These are phyloP conservation scores for Fomitopsis schrenkii DNA, from an alignment of 1,284 basidiomycete genomes.

Conservation along the genomic window DNA sequence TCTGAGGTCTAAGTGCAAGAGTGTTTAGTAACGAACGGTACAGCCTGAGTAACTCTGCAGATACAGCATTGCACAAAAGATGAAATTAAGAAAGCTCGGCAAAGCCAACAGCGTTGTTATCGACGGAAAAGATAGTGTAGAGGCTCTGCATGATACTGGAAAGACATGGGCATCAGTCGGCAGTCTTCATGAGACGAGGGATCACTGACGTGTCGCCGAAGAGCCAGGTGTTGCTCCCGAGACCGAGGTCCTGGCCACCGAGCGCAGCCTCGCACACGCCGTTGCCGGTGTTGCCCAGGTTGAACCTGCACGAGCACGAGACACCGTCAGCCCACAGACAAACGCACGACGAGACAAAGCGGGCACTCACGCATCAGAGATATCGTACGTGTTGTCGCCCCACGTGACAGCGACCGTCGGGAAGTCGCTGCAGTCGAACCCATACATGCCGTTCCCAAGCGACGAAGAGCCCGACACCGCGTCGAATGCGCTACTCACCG, in stretches of 20 bases:
- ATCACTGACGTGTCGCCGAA: conserved; percentile 23
- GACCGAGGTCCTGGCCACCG: conserved; percentile 18
- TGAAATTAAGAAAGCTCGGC: neutral
- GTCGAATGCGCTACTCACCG: conserved; percentile 39
- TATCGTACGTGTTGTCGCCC: conserved; percentile 33
- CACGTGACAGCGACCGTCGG: conserved; percentile 36
- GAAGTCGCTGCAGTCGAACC: conserved; percentile 35
- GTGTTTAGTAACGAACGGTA: neutral
- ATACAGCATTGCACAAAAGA: neutral
- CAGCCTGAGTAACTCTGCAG: too few relatives aligned
- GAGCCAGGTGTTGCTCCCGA: conserved; percentile 27
- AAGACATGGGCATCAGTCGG: neutral
- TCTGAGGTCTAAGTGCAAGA: neutral
- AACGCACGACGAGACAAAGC: neutral
- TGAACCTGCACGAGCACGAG: conserved; percentile 15
- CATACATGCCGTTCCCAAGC: conserved; percentile 31
- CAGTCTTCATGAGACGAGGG: too few relatives aligned
- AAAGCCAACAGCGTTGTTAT: conserved; percentile 6
- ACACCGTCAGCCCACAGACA: neutral
- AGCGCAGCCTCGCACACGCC: conserved; percentile 13
- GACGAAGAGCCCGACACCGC: conserved; percentile 35
- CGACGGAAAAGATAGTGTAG: conserved; percentile 16
- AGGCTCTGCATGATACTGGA: conserved; percentile 16
- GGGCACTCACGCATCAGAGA: conserved; percentile 20
- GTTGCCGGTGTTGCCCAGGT: conserved; percentile 4